A percentile compares a stretch with the other conserved stretches of the same genome.
Evolutionary conservation across 2,329 filamentous ascomycete genomes (phyloP).

Genomic region (Pseudocercospora cruenta): DNA sequence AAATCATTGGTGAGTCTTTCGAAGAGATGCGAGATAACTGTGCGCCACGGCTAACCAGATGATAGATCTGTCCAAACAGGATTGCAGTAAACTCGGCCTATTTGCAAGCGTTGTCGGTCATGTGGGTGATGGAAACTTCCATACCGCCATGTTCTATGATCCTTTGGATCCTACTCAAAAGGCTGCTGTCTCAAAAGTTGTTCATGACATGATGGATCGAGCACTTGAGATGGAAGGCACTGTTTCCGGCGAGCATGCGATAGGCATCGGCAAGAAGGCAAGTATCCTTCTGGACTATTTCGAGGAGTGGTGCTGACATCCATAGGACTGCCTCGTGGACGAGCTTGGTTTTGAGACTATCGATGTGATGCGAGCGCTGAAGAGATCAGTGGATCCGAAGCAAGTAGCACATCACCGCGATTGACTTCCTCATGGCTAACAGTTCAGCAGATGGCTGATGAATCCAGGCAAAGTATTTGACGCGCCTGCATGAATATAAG

Average conservation of each 20-base stretch:
- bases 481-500: not conserved
- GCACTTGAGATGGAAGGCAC: conserved; percentile 93
- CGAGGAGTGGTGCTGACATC: not conserved
- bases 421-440: not conserved
- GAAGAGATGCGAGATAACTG: not conserved
- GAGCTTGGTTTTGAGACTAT: conserved; percentile 27
- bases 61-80: conserved; percentile 78
- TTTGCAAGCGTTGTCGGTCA: conserved; percentile 89
- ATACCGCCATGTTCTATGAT: conserved; percentile 89
- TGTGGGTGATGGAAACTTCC: conserved; percentile 93
- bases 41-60: not conserved
- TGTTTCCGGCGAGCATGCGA: conserved; percentile 29
- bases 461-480: conserved; percentile 31
- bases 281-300: not conserved
- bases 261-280: conserved; percentile 30
- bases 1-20: conserved; percentile 54
- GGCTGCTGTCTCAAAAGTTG: conserved; percentile 74
- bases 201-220: conserved; percentile 88
- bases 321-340: conserved; percentile 22
- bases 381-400: conserved; percentile 27
- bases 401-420: not conserved
- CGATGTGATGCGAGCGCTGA: conserved; percentile 27
- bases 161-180: conserved; percentile 69
- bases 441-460: conserved; percentile 22
- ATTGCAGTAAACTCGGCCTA: conserved; percentile 81